phyloP scores from a whole-genome alignment of 1,284 basidiomycete genomes.

The Filobasidium uniguttulatum region DNA sequence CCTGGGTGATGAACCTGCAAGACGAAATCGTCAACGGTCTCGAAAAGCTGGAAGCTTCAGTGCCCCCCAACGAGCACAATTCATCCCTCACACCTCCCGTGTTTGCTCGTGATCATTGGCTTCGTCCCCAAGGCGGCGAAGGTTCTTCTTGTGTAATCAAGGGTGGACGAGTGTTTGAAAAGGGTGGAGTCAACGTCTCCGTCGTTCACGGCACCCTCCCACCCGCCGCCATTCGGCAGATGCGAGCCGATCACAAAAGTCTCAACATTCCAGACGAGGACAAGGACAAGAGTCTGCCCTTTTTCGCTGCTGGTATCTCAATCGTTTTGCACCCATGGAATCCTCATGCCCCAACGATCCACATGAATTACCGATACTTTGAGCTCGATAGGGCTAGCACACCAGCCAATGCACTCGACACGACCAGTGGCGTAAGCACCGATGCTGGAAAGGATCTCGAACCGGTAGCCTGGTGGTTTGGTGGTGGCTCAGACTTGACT shows the following conservation, averaged over 20 bases:
- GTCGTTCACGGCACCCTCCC: conserved; percentile 81
- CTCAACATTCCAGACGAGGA: conserved; percentile 48
- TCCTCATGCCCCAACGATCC: conserved; percentile 81
- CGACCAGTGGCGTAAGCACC: background rate
- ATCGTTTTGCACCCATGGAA: conserved; percentile 89
- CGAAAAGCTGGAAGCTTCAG: conserved; percentile 60
- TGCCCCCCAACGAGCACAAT: conserved; percentile 35
- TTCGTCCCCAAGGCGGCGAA: conserved; percentile 57
- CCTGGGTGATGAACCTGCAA: conserved; percentile 68
- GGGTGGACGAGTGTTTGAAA: conserved; percentile 65
- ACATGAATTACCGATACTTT: conserved; percentile 97
- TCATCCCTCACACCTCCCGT: conserved; percentile 24
- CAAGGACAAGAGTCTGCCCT: conserved; percentile 54
- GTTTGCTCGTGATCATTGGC: conserved; percentile 82
- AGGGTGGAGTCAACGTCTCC: conserved; percentile 91
- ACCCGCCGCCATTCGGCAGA: conserved; percentile 77
- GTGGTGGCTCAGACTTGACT: conserved; percentile 90
- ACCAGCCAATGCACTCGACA: conserved; percentile 24
- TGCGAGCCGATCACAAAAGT: conserved; percentile 78
- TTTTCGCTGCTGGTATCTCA: conserved; percentile 83
- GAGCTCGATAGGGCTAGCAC: conserved; percentile 55
- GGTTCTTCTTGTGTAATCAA: conserved; percentile 82
- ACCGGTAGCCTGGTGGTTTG: conserved; percentile 94
- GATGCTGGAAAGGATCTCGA: conserved; percentile 20
- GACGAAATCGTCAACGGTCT: conserved; percentile 65